phyloP scores from a whole-genome alignment of 148 eudicot genomes.

The Talinum fruticosum region DNA sequence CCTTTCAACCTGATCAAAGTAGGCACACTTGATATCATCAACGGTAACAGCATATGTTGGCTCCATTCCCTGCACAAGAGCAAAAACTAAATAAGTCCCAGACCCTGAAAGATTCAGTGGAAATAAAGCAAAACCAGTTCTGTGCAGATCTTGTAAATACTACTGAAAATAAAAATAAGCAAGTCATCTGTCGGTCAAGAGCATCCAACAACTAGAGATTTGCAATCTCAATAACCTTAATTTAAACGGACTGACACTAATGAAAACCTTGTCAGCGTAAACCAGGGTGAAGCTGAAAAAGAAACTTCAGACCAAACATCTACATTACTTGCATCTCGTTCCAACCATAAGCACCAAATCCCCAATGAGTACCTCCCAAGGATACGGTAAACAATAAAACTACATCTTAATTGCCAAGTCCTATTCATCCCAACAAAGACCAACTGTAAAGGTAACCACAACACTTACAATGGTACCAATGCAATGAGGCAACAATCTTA shows the following conservation, averaged over 20 bases:
- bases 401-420: not conserved
- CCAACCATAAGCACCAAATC: not conserved
- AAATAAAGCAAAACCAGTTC: not conserved
- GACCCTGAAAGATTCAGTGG: not conserved
- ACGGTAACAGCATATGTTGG: constrained; percentile 58
- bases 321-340: not conserved
- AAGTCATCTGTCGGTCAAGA: not conserved
- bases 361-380: not conserved
- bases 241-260: too few relatives aligned
- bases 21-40: constrained; percentile 62
- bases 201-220: not conserved
- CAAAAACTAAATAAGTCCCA: not conserved
- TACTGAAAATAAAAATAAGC: not conserved
- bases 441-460: not conserved
- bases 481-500: too few relatives aligned
- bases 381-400: not conserved
- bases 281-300: not conserved
- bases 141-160: not conserved
- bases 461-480: too few relatives aligned
- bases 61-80: constrained; percentile 60
- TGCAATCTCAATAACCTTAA: too few relatives aligned
- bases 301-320: not conserved
- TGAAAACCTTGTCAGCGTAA: not conserved
- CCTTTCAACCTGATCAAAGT: constrained; percentile 78
- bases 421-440: not conserved